Evolutionary conservation across 805 yeast genomes (phyloP).

Genomic region (Pichia rugopelliculosa): DNA sequence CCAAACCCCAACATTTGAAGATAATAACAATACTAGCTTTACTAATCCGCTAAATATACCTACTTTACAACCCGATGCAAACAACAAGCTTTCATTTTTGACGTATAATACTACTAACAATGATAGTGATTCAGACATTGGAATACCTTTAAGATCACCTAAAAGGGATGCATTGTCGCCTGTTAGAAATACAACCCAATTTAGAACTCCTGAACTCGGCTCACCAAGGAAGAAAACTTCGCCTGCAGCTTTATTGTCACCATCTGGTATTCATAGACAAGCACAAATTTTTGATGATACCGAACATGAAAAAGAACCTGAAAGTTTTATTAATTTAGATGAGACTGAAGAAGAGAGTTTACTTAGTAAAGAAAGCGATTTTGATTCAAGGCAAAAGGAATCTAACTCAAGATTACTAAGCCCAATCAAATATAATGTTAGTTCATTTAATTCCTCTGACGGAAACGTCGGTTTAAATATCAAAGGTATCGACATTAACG

Average conservation of each 20-base stretch:
- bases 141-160: conserved; percentile 29
- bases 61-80: not conserved
- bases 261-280: conserved; percentile 3
- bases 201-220: conserved; percentile 14
- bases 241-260: conserved; percentile 6
- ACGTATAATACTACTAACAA: not conserved
- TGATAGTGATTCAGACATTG: conserved; percentile 14
- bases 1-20: conserved; percentile 1
- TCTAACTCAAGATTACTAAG: conserved; percentile 1
- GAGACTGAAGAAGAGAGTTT: conserved; percentile 16
- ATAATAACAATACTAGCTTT: not conserved
- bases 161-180: conserved; percentile 16
- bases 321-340: conserved; percentile 19
- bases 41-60: conserved; percentile 5
- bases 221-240: conserved; percentile 10
- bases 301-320: conserved; percentile 15
- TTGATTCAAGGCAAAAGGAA: not conserved
- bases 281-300: conserved; percentile 12
- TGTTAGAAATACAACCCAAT: conserved; percentile 13
- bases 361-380: conserved; percentile 2
- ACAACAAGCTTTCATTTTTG: not conserved
- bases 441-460: not conserved
- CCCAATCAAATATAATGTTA: conserved; percentile 4
- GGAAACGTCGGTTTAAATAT: conserved; percentile 20
- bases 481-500: conserved; percentile 7